Conservation (phyloP, 1,284 basidiomycete genomes). For the Hypsizygus ulmarius region DNA sequence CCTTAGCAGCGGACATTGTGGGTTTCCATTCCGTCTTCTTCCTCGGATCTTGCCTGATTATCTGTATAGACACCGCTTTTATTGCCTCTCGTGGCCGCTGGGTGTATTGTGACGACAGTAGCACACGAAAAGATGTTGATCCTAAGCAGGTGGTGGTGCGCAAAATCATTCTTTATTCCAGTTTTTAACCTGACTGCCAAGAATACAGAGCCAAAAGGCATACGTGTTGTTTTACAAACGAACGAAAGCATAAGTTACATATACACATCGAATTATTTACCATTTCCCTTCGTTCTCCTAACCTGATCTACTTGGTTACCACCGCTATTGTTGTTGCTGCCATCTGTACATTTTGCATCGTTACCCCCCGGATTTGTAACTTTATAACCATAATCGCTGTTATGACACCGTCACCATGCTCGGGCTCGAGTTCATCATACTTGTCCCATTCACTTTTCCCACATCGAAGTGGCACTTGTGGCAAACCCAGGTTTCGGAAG, state of each 20-base stretch:
- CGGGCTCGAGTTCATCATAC: conserved; percentile 3
- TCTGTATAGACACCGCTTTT: conserved; percentile 79
- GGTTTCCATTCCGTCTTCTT: conserved; percentile 33
- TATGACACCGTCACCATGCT: conserved; percentile 15
- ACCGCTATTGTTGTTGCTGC: conserved; percentile 19
- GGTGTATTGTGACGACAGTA: conserved; percentile 88
- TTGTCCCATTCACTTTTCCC: conserved; percentile 11
- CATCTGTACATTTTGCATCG: conserved; percentile 23
- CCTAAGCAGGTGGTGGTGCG: conserved; percentile 83
- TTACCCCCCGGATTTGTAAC: conserved; percentile 24
- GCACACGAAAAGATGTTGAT: conserved; percentile 59
- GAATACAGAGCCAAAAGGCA: conserved; percentile 71
- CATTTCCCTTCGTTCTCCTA: conserved; percentile 3
- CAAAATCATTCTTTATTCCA: conserved; percentile 22
- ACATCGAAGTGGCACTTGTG: conserved; percentile 48
- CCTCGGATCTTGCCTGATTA: conserved; percentile 2
- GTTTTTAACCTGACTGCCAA: conserved; percentile 15
- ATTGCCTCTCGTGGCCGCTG: conserved; percentile 78
- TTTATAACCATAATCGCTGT: conserved; percentile 24
- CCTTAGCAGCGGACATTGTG: conserved; percentile 89
- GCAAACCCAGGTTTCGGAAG: conserved; percentile 39
- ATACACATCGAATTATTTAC: conserved; percentile 10
- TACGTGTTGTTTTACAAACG: conserved; percentile 88
- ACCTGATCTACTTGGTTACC: conserved; percentile 16
- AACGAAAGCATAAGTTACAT: conserved; percentile 48